phyloP scores from a whole-genome alignment of 164 flowering plant genomes.

The Chimonanthus salicifolius region DNA sequence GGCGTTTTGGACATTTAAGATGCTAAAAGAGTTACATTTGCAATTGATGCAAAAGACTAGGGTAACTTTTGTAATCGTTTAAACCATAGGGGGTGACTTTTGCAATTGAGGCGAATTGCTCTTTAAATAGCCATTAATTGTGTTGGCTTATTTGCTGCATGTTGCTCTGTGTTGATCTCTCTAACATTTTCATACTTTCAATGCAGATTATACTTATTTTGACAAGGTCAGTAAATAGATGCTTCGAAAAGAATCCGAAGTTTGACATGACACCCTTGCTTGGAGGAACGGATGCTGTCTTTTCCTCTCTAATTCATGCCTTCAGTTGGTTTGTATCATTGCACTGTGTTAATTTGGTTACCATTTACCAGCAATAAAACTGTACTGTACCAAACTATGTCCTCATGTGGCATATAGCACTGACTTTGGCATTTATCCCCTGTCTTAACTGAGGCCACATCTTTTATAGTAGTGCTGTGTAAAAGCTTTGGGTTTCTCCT shows the following conservation, averaged over 20 bases:
- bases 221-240: slow-evolving; percentile 91
- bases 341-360: slow-evolving; percentile 5
- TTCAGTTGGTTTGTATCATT: slow-evolving; percentile 70
- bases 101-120: neutral
- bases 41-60: no score
- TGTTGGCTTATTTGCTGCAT: neutral
- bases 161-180: neutral
- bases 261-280: slow-evolving; percentile 98
- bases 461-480: neutral
- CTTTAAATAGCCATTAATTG: neutral
- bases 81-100: neutral
- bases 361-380: neutral
- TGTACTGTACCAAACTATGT: neutral
- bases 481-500: no score
- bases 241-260: slow-evolving; percentile 97
- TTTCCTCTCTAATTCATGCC: slow-evolving; percentile 93
- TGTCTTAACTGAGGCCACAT: neutral
- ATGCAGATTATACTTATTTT: slow-evolving; percentile 95
- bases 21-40: no score
- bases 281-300: slow-evolving; percentile 95
- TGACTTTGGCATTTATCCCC: neutral
- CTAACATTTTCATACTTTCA: slow-evolving; percentile 10
- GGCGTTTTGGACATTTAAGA: no score
- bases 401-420: neutral
- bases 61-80: no score